phyloP scores from a whole-genome alignment of 805 yeast species.

The Ogataea paradorogensis region DNA sequence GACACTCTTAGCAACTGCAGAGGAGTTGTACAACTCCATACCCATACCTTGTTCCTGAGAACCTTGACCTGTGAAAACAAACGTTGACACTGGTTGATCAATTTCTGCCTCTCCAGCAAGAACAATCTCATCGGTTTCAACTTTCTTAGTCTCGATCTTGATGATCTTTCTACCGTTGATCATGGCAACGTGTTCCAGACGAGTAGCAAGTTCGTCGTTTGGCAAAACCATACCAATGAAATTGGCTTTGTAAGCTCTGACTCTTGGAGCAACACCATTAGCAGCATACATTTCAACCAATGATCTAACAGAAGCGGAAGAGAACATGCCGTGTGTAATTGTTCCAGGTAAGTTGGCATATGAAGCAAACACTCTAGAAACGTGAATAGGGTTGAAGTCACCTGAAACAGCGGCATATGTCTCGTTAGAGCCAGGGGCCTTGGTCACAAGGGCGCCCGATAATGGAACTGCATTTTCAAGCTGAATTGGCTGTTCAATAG shows the following conservation, averaged over 20 bases:
- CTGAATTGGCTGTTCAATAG: constrained; percentile 89
- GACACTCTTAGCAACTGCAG: constrained; percentile 88
- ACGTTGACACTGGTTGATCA: constrained; percentile 95
- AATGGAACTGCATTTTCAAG: constrained; percentile 91
- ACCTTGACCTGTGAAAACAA: constrained; percentile 99
- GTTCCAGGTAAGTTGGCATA: constrained; percentile 96
- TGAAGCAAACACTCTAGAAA: constrained; percentile 88
- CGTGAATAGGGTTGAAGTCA: constrained; percentile 98
- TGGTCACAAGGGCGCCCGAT: constrained; percentile 58
- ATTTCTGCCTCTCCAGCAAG: constrained; percentile 96
- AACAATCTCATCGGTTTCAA: constrained; percentile 73
- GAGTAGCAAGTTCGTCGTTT: constrained; percentile 82
- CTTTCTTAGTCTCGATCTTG: constrained; percentile 84
- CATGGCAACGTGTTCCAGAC: constrained; percentile 96
- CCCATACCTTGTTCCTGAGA: constrained; percentile 99
- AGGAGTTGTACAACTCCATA: constrained; percentile 92
- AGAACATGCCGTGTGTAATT: constrained; percentile 98
- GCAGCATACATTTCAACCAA: constrained; percentile 99
- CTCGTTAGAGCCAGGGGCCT: constrained; percentile 94
- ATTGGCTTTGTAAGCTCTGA: constrained; percentile 85
- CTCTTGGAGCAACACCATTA: constrained; percentile 92
- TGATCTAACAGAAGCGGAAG: constrained; percentile 92
- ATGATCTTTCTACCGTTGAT: constrained; percentile 97
- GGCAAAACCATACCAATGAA: constrained; percentile 98
- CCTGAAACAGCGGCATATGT: constrained; percentile 97